phyloP scores from a whole-genome alignment of 148 eudicot genomes.

The Arctostaphylos glauca region DNA sequence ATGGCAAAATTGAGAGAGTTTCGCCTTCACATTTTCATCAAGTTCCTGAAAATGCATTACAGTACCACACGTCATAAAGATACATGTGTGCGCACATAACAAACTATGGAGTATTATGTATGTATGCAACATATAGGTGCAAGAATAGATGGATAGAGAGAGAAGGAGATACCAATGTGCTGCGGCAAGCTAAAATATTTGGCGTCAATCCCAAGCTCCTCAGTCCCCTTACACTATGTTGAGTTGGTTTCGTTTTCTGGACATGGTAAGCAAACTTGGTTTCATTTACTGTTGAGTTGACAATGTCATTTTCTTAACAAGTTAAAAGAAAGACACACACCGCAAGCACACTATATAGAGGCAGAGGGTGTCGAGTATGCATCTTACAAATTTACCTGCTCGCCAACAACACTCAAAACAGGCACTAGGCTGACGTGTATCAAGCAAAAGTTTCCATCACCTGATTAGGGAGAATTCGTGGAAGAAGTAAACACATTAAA shows the following conservation, averaged over 20 bases:
- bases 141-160: not conserved
- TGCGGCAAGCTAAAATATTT: slow-evolving; percentile 88
- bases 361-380: not conserved
- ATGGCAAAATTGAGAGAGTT: slow-evolving; percentile 92
- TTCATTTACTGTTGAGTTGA: not conserved
- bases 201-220: slow-evolving; percentile 87
- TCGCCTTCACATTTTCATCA: slow-evolving; percentile 68
- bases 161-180: slow-evolving; percentile 62
- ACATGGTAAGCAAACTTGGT: slow-evolving; percentile 14
- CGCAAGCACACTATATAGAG: slow-evolving; percentile 1
- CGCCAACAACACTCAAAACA: slow-evolving; percentile 88
- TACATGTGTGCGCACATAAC: not conserved
- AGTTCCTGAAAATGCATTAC: slow-evolving; percentile 49
- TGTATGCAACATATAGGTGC: not conserved
- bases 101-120: not conserved
- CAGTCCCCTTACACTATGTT: slow-evolving; percentile 91
- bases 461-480: slow-evolving; percentile 30
- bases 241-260: slow-evolving; percentile 99
- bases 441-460: slow-evolving; percentile 89
- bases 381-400: slow-evolving; percentile 58
- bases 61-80: not conserved
- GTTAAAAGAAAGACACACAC: not conserved
- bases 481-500: not conserved
- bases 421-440: slow-evolving; percentile 98
- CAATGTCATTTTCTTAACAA: not conserved